Percentiles rank a stretch among this genome's conserved stretches.
These are phyloP conservation scores for Neonectria faginata DNA, from an alignment of 2,329 filamentous ascomycete species.

Conservation along the genomic window DNA sequence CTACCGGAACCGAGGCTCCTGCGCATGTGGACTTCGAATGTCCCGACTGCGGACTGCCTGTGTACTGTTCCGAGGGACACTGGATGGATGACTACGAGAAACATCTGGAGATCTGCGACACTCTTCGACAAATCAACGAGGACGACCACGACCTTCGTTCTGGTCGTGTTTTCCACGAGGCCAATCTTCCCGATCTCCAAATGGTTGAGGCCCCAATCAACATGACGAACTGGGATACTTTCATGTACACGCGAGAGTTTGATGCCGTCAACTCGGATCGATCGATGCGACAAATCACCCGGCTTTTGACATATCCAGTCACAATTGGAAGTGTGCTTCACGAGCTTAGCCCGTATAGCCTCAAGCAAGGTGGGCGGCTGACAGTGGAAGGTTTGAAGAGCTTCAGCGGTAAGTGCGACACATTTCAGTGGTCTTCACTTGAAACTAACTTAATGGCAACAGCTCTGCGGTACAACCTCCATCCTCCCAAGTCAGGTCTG, in stretches of 20 bases:
- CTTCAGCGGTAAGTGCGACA: constrained; percentile 77
- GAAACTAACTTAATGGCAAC: constrained; percentile 16
- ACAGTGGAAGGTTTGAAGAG: constrained; percentile 93
- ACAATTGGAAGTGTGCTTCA: constrained; percentile 93
- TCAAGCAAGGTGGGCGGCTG: constrained; percentile 79
- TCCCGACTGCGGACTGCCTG: constrained; percentile 92
- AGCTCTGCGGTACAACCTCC: constrained; percentile 94
- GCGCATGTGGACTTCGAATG: constrained; percentile 94
- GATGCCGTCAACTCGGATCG: constrained; percentile 91
- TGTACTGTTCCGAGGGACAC: constrained; percentile 94
- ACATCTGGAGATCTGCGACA: constrained; percentile 93
- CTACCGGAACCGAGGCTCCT: constrained; percentile 70
- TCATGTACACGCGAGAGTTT: constrained; percentile 92
- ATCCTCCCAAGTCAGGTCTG: constrained; percentile 84
- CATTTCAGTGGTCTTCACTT: not conserved
- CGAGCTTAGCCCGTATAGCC: constrained; percentile 91
- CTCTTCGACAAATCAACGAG: constrained; percentile 92
- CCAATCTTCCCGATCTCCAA: constrained; percentile 88
- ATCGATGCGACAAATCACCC: constrained; percentile 91
- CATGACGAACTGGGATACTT: constrained; percentile 99
- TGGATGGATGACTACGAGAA: constrained; percentile 96
- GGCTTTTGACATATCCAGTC: constrained; percentile 91
- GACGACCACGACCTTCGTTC: constrained; percentile 96
- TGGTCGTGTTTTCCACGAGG: constrained; percentile 92
- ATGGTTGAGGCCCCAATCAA: constrained; percentile 94